Evolutionary conservation across 2,329 filamentous ascomycete species (phyloP).

Genomic region (Paecilomyces dactylethromorphus): DNA sequence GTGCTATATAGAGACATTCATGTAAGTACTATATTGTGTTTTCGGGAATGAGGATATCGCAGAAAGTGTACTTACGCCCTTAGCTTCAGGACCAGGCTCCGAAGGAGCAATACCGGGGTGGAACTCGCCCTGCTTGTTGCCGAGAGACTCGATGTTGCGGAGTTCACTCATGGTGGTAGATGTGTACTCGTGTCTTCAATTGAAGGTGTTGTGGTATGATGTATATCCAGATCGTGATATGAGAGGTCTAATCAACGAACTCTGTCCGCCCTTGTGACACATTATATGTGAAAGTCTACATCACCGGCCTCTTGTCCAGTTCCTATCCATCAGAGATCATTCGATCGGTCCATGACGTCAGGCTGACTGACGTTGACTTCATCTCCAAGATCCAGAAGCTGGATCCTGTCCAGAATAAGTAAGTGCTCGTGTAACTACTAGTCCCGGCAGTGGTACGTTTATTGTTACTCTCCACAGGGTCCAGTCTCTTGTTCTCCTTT

Average conservation of each 20-base stretch:
- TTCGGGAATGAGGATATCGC: too few relatives aligned
- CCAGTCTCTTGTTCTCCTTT: not conserved
- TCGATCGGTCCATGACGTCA: conserved; percentile 13
- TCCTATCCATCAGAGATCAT: not conserved
- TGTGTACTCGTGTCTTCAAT: not conserved
- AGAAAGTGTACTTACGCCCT: conserved; percentile 43
- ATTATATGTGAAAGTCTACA: not conserved
- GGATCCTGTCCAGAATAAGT: not conserved
- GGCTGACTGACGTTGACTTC: conserved; percentile 12
- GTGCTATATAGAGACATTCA: conserved; percentile 44
- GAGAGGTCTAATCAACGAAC: not conserved
- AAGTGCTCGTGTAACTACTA: not conserved
- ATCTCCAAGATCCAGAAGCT: not conserved
- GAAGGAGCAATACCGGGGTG: conserved; percentile 34
- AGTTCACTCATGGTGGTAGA: conserved; percentile 16
- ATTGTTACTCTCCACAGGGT: not conserved
- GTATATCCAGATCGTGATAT: not conserved
- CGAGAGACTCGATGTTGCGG: conserved; percentile 47
- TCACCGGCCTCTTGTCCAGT: not conserved
- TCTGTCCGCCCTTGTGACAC: not conserved
- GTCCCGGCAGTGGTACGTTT: not conserved
- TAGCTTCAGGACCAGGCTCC: conserved; percentile 5
- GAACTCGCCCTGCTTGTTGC: conserved; percentile 51
- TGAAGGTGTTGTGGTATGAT: not conserved
- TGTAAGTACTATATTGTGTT: not conserved